Percentiles rank a stretch among this genome's conserved stretches.
Evolutionary conservation across 1,139 yeast species (phyloP).

Genomic region (Hemisphaericaspora lyxosophila): DNA sequence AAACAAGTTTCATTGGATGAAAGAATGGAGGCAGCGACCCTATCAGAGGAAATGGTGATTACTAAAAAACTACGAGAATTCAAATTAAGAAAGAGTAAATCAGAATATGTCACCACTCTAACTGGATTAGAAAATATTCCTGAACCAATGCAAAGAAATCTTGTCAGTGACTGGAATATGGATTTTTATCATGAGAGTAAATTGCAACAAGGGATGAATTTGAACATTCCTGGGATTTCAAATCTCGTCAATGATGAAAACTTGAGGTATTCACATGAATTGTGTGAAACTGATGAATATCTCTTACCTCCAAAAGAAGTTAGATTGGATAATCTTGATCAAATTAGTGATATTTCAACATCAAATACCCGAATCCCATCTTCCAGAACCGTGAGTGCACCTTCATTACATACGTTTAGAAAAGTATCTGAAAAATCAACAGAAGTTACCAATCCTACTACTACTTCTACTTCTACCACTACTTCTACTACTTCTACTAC

Average conservation of each 20-base stretch:
- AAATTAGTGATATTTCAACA: conserved; percentile 25
- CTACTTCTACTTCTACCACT: neutral
- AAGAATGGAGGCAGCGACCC: no score
- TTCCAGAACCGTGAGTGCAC: conserved; percentile 38
- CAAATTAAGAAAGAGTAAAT: conserved; percentile 2
- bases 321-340: conserved; percentile 27
- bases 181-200: conserved; percentile 25
- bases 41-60: no score
- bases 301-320: conserved; percentile 23
- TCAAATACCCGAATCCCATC: conserved; percentile 11
- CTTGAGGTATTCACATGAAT: conserved; percentile 4
- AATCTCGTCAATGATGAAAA: conserved; percentile 16
- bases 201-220: conserved; percentile 23
- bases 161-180: conserved; percentile 26
- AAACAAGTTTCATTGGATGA: conserved; percentile 7
- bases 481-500: neutral
- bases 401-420: conserved; percentile 42
- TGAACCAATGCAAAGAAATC: conserved; percentile 22
- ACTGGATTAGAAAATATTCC: conserved; percentile 38
- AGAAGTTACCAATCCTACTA: neutral
- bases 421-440: conserved; percentile 2
- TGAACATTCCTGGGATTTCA: conserved; percentile 16
- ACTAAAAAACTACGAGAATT: neutral
- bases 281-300: conserved; percentile 8
- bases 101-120: conserved; percentile 17